Evolutionary conservation across 2,329 filamentous ascomycete species (phyloP).

Genomic region (Phoma sp.): DNA sequence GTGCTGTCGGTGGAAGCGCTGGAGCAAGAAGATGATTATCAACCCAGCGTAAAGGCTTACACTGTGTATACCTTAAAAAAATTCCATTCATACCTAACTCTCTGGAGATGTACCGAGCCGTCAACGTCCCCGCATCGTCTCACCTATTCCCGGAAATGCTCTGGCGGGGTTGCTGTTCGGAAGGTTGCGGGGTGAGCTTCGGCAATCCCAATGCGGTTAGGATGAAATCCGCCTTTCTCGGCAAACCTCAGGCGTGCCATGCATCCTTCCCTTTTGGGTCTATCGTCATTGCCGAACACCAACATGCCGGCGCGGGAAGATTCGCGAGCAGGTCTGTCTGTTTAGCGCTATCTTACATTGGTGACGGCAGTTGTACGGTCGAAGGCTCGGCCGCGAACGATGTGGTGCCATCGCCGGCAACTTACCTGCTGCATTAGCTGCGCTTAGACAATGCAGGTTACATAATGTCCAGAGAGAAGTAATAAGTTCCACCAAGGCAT

Average conservation of each 20-base stretch:
- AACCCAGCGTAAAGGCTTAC: background rate
- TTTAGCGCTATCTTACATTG: too few relatives aligned
- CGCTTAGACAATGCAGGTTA: background rate
- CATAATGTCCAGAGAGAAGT: constrained; percentile 1
- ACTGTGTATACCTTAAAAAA: background rate
- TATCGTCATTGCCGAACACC: background rate
- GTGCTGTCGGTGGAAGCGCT: too few relatives aligned
- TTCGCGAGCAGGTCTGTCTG: too few relatives aligned
- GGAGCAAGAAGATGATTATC: too few relatives aligned
- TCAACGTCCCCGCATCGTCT: background rate
- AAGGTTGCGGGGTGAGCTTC: background rate
- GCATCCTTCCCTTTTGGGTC: background rate
- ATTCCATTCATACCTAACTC: background rate
- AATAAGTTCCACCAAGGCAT: background rate
- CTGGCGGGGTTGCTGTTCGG: background rate
- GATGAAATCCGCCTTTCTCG: background rate
- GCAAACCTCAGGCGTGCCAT: background rate
- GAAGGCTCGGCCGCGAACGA: background rate
- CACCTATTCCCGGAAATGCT: background rate
- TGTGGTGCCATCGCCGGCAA: background rate
- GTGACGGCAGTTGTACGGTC: too few relatives aligned
- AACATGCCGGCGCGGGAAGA: background rate
- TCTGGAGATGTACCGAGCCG: background rate
- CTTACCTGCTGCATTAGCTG: background rate
- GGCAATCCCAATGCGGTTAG: background rate